Evolutionary conservation across 331 rosid species (phyloP), one percentile per base, ranked within the genome.

Genomic region (Erythrophleum ivorense): DNA sequence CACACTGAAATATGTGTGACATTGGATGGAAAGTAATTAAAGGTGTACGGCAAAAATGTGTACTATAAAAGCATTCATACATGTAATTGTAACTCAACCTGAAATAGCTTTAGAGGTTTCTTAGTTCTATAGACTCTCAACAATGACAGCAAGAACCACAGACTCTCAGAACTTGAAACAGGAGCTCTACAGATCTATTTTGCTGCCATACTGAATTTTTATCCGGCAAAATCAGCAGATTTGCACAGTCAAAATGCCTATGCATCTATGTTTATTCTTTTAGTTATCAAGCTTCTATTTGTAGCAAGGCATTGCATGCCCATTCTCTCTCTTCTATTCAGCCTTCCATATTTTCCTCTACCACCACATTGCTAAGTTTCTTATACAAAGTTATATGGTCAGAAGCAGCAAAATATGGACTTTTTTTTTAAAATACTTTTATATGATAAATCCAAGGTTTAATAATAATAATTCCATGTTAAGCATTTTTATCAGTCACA

Each of bases 1-100:
- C 70, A 88, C 99, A 95, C 99, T 95, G 97, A 76, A 89, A 84
- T 46, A 67, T 74, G 81, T 48, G 77, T 54, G 82, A 71, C 46
- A 80, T 21, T 21, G 53, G 57, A 80, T 36, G 71, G 65, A 59
- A 75, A 21, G 31, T 21, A 55, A 77, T 40, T 41, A 15, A 73
- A 60, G 24, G 52, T 10, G 63, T 45, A 72, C 41, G 15, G 53
- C 5, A 50, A 16, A n/a, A 33, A 3, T 15, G 10, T 29, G 80
- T 78, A 58, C 75, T 83, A 21, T 60, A 45, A 83, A 40, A 34
- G 43, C 65, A 43, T 29, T 38, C 64, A 50, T 18, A 14, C 46
- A 19, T 54, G 40, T 34, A 54, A 71, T 45, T 33, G 70, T 24
- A 71, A 60, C 41, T 41, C 70, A 33, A 69, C 48, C 45, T 49